Evolutionary conservation across 306 rosid species (phyloP), one percentile per base, ranked within the genome.

Genomic region (Casuarina glauca): DNA sequence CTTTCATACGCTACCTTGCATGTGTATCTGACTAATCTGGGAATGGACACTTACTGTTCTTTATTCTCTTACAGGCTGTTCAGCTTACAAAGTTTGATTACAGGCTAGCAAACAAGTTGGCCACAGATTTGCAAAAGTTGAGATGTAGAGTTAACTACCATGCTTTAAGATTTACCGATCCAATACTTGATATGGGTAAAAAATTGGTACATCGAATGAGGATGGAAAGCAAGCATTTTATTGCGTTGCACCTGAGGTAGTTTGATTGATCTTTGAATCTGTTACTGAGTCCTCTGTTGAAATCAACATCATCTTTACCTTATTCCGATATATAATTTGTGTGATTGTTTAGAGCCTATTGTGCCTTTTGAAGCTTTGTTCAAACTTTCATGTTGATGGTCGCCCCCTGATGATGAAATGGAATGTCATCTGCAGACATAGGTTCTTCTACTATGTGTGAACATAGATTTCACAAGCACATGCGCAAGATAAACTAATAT

Each of bases 91-190:
- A 87, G 88, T 96, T 90, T 82, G 99, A 96, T 85, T 96, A 93
- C 92, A 91, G 99, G 88, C 98, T 96, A 66, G 88, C 99, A 84
- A 96, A 93, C 90, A 93, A 83, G 86, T 84, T 96, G 91, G 88
- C 80, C 63, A 84, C 97, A 50, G 97, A 96, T 81, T 87, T 88
- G 70, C 99, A 96, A 84, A 96, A 93, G 83, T 79, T 96, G 85
- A 91, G 99, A 86, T 96, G 99, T 73, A 87, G 99, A 85, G 99
- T 87, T 70, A 96, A 96, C 78, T 96, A 96, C 84, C 99, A 91
- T 82, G 99, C 94, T 66, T 86, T 96, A 75, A 93, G 84, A 80
- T 96, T 96, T 78, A 91, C 99, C 19, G 55, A 77, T 38, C 85
- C 91, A 74, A 93, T 96, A 81, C 84, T 46, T 76, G 76, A 78